phyloP scores from a whole-genome alignment of 306 rosid genomes.

The Corylus americana region DNA sequence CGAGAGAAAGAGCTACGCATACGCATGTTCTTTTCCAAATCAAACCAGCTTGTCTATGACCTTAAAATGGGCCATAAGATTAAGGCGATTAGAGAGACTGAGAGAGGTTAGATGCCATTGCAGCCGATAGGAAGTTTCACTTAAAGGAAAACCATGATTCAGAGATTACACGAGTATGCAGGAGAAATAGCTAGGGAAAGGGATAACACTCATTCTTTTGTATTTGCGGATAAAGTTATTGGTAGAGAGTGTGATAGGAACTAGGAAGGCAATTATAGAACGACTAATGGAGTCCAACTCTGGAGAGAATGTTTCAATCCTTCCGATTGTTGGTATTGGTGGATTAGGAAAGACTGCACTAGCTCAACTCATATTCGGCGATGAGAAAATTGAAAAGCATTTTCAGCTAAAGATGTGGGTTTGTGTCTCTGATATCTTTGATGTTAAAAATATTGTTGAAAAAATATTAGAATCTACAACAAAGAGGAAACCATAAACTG shows the following conservation, averaged over 20 bases:
- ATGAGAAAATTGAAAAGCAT: neutral
- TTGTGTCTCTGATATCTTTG: neutral
- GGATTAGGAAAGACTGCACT: conserved; percentile 28
- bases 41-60: too few relatives aligned
- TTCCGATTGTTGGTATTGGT: conserved; percentile 21
- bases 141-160: too few relatives aligned
- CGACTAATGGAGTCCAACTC: neutral
- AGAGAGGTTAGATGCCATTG: neutral
- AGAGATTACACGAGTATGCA: neutral
- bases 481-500: neutral
- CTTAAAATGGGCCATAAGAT: neutral
- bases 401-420: conserved; percentile 17
- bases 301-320: neutral
- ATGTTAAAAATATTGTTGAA: neutral
- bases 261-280: neutral
- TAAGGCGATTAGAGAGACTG: neutral
- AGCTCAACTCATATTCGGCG: conserved; percentile 1
- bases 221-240: neutral
- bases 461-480: neutral
- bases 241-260: conserved; percentile 18
- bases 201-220: neutral
- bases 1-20: too few relatives aligned
- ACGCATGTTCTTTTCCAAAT: too few relatives aligned
- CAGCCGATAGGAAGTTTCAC: neutral
- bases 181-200: neutral